Base-by-base conservation (phyloP, 2,329 filamentous ascomycete species). In the Colletotrichum euphorbiae region DNA sequence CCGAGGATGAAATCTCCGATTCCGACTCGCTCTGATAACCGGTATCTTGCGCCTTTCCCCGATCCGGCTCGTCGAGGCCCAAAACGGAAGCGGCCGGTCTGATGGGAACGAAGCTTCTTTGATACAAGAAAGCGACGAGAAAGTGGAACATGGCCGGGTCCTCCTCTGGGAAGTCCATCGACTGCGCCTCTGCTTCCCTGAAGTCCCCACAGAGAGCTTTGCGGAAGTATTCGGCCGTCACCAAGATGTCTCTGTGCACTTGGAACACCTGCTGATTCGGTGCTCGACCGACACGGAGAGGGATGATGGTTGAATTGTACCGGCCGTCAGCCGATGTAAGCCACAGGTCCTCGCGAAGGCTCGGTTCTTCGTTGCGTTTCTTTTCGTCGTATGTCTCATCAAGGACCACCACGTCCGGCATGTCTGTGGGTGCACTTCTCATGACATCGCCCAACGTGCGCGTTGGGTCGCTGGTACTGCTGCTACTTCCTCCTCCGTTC, bases 131-230 rank as follows among this genome's bases (percentile, higher is more conserved):
- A n/a, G 83, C 82, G 40, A 87, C 75, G 46, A 86, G 74, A 69
- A 85, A 84, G 65, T 84, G 82, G 69, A 87, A 86, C 52, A 84
- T 80, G 61, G 80, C 79, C 3, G 84, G 82, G 69, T 85, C 79
- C 67, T 86, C 84, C 65, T 86, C 84, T 0, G 83, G 83, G 1
- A 87, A 75, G 71, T 84, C 78, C 58, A 87, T 80, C 13, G 79
- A 78, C 69, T 85, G 82, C 15, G 80, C 77, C 19, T 76, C 77
- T 2, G 82, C 79, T 71, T 86, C 84, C 57, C 72, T 78, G 70
- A 85, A 86, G 28, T 77, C 75, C 40, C 84, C 83, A 67, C 81
- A 81, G 6, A 86, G 76, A 13, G 84, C 83, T 69, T 79, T 84
- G 57, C 77, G 78, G 72, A 86, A 86, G 76, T 82, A 86, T 60